These are phyloP conservation scores for Elaphomyces granulatus DNA, from an alignment of 495 filamentous ascomycete species.

Conservation along the genomic window DNA sequence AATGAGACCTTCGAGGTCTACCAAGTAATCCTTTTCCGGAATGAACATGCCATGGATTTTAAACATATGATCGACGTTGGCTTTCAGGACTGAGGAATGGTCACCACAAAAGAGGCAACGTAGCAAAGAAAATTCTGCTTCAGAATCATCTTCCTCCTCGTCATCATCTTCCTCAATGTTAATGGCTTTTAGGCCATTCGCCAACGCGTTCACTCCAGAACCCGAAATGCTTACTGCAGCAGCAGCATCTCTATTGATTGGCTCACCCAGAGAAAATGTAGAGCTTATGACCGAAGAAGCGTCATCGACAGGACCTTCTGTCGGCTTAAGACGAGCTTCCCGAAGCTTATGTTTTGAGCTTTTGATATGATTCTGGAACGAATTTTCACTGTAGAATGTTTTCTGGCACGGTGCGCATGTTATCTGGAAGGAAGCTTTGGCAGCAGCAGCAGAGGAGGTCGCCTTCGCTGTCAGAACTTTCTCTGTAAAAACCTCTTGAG, in stretches of 20 bases:
- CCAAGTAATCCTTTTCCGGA: conserved; percentile 69
- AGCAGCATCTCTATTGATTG: conserved; percentile 36
- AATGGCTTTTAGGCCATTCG: conserved; percentile 61
- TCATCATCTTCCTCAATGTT: conserved; percentile 44
- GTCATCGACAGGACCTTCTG: conserved; percentile 41
- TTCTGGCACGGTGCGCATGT: conserved; percentile 72
- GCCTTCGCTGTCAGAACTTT: conserved; percentile 92
- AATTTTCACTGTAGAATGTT: conserved; percentile 91
- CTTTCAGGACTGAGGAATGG: conserved; percentile 49
- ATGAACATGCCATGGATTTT: conserved; percentile 93
- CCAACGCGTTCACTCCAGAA: conserved; percentile 44
- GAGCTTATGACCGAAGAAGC: conserved; percentile 81
- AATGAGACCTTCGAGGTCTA: conserved; percentile 68
- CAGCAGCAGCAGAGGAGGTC: conserved; percentile 63
- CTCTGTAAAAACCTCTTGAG: conserved; percentile 87
- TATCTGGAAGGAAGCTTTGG: conserved; percentile 80
- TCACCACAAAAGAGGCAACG: conserved; percentile 87
- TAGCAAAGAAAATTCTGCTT: conserved; percentile 33
- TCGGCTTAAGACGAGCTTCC: conserved; percentile 29
- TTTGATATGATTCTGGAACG: conserved; percentile 80
- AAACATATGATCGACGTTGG: conserved; percentile 80
- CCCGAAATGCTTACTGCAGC: neutral
- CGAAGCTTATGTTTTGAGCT: conserved; percentile 82
- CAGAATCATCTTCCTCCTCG: conserved; percentile 15
- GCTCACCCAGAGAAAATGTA: conserved; percentile 79